Evolutionary conservation across 768 basidiomycete species (phyloP), one percentile per base, ranked within the genome.

Genomic region (Mycena chlorophos): DNA sequence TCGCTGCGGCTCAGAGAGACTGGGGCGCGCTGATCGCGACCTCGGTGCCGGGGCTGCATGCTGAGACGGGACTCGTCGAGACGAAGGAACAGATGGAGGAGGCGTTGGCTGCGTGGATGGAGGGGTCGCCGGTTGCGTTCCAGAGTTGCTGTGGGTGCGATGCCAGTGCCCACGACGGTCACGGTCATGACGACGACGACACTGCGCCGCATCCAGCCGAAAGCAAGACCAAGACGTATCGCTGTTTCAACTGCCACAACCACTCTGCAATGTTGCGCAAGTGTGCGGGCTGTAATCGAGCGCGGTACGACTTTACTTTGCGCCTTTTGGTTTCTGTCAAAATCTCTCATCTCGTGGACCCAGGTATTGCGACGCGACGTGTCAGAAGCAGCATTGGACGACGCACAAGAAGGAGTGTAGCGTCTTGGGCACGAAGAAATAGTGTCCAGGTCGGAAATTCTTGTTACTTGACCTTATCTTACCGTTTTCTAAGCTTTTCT

Each of bases 171-270:
- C 10, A 19, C 10, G 10, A 23, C 20, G 40, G 22, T 10, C 31
- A 43, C 20, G 22, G 40, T 8, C 16, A 23, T 43, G 16, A 20
- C 12, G 12, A 43, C 10, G 16, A 20, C 12, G 10, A 23, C 22
- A 10, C 40, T 10, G 10, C 10, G 8, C 8, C 40, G 45, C 45
- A 46, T 13, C 6, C 4, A 10, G 45, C 12, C 14, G 20, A 5
- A 20, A 46, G n/a, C 23, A 46, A 23, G 45, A 75, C 76, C 12
- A 69, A 66, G 46, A 63, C 79, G 45, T 78, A 74, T 57, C 59
- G 66, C 31, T 80, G 78, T 61, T 75, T 76, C 39, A 74, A 73
- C 67, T 79, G 78, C 52, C 62, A 69, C 13, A 79, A 76, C 51
- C 73, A 75, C 20, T 78, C 75, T 42, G 78, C 77, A 0, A 69